These are phyloP conservation scores for Komagataella phaffii DNA, from an alignment of 805 yeast species.

Conservation along the genomic window DNA sequence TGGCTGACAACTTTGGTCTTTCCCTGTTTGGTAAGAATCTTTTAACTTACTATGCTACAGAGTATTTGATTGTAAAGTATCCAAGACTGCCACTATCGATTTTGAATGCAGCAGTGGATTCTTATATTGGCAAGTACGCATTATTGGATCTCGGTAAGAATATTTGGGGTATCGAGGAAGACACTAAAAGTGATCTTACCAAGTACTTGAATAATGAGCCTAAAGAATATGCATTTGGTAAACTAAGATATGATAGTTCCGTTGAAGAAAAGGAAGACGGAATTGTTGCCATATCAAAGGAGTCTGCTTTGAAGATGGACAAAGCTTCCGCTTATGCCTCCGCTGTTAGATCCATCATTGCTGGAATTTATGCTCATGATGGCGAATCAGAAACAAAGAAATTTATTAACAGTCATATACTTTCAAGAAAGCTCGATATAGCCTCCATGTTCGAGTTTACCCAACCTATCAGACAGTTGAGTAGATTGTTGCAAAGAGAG, in stretches of 20 bases:
- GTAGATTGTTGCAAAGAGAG: slow-evolving; percentile 65
- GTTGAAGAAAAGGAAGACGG: slow-evolving; percentile 32
- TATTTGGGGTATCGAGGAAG: slow-evolving; percentile 84
- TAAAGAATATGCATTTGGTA: slow-evolving; percentile 55
- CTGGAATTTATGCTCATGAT: slow-evolving; percentile 65
- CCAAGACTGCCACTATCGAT: slow-evolving; percentile 85
- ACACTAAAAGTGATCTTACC: slow-evolving; percentile 46
- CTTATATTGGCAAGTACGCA: slow-evolving; percentile 57
- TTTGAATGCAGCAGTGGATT: slow-evolving; percentile 60
- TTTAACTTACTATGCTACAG: slow-evolving; percentile 62
- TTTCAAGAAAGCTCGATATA: slow-evolving; percentile 74
- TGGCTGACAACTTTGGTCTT: slow-evolving; percentile 66
- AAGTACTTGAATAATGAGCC: slow-evolving; percentile 60
- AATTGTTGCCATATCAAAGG: slow-evolving; percentile 30
- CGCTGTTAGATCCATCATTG: slow-evolving; percentile 72
- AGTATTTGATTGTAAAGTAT: slow-evolving; percentile 57
- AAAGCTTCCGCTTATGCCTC: slow-evolving; percentile 37
- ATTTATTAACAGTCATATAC: slow-evolving; percentile 62
- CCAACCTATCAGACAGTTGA: slow-evolving; percentile 77
- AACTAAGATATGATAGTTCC: slow-evolving; percentile 30
- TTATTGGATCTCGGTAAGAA: slow-evolving; percentile 49
- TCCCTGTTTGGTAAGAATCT: slow-evolving; percentile 73
- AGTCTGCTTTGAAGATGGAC: slow-evolving; percentile 14
- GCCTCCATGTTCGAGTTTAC: slow-evolving; percentile 65
- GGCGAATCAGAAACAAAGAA: slow-evolving; percentile 51